phyloP scores from a whole-genome alignment of 2,329 filamentous ascomycete species.

The Talaromyces funiculosus region DNA sequence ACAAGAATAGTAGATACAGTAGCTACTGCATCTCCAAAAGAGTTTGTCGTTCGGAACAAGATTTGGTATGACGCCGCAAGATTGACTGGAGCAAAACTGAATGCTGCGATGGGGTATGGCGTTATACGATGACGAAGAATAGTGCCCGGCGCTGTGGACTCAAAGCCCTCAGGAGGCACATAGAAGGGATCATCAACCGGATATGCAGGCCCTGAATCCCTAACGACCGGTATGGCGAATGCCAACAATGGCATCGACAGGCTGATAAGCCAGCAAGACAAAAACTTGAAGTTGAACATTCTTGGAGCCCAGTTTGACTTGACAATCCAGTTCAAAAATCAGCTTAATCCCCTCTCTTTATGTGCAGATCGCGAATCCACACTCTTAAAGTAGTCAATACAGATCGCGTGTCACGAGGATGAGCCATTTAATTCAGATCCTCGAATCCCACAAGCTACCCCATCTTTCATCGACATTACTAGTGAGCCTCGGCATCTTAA shows the following conservation, averaged over 20 bases:
- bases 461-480: not conserved
- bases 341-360: not conserved
- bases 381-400: not conserved
- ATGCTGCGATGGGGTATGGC: slow-evolving; percentile 21
- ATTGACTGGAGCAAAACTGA: slow-evolving; percentile 20
- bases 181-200: slow-evolving; percentile 27
- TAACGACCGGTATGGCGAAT: not conserved
- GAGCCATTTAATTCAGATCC: not conserved
- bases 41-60: slow-evolving; percentile 39
- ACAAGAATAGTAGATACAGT: slow-evolving; percentile 38
- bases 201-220: slow-evolving; percentile 13
- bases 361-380: not conserved
- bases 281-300: not conserved
- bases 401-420: not conserved
- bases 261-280: slow-evolving; percentile 5
- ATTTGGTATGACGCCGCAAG: slow-evolving; percentile 29
- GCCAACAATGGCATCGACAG: slow-evolving; percentile 3
- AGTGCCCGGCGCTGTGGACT: slow-evolving; percentile 21
- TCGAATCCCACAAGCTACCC: not conserved
- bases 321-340: not conserved
- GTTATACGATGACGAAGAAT: slow-evolving; percentile 24
- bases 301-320: not conserved
- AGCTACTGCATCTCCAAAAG: slow-evolving; percentile 29
- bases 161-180: slow-evolving; percentile 24
- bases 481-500: not conserved